Conservation (phyloP, 2,329 filamentous ascomycete genomes). For the Venturia oleaginea region DNA sequence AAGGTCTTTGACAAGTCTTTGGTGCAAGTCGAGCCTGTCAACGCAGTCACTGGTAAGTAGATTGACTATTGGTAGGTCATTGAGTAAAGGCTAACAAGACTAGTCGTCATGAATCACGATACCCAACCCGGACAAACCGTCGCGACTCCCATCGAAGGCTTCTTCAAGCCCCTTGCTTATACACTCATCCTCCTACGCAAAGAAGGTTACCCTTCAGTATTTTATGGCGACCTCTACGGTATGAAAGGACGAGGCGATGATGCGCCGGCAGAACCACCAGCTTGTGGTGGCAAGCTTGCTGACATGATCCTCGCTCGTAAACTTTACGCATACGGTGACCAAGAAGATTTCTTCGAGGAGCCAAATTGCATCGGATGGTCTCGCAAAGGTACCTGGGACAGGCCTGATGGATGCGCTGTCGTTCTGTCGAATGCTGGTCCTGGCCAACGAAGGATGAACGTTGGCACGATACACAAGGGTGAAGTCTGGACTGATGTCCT, state of each 20-base stretch:
- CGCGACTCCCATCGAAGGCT: conserved; percentile 52
- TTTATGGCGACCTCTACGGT: conserved; percentile 63
- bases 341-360: conserved; percentile 54
- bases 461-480: conserved; percentile 48
- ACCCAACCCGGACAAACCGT: conserved; percentile 55
- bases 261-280: conserved; percentile 42
- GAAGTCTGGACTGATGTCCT: conserved; percentile 58
- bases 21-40: conserved; percentile 43
- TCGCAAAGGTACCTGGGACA: conserved; percentile 40
- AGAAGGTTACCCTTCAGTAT: conserved; percentile 56
- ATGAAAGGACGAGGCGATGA: conserved; percentile 36
- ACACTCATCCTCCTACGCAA: conserved; percentile 58
- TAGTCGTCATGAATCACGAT: conserved; percentile 63
- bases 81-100: background rate
- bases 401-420: conserved; percentile 34
- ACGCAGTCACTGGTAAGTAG: conserved; percentile 47
- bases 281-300: conserved; percentile 47
- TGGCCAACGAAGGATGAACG: conserved; percentile 50
- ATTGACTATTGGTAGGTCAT: too few relatives aligned
- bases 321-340: conserved; percentile 57
- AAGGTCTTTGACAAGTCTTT: conserved; percentile 53
- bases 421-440: conserved; percentile 46
- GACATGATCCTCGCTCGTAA: conserved; percentile 53
- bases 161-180: conserved; percentile 66
- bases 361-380: conserved; percentile 55